Base-by-base conservation (phyloP, 2,329 filamentous ascomycete species). In the Arthrobotrys conoides region DNA sequence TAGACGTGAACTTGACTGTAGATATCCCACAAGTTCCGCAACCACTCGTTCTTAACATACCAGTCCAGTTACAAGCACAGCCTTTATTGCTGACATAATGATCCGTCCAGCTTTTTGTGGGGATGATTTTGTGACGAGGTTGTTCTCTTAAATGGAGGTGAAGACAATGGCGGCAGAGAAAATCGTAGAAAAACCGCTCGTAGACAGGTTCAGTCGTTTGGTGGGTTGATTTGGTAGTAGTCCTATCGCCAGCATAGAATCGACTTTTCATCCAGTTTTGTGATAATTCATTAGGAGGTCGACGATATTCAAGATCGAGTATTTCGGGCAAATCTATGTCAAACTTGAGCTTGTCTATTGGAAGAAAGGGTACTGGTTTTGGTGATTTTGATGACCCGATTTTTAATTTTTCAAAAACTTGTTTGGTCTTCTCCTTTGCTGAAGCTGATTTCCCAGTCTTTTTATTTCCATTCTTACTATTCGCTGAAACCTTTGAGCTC, bases 241-340 rank as follows among this genome's bases (percentile, higher is more conserved):
- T 14, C 30, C 53, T 22, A n/a, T 38, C 33, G 0, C 67, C 67
- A n/a, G 48, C 67, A 14, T 63, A 41, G 44, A 71, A 63, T 18
- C 67, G 59, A 24, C 41, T 38, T 12, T 36, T n/a, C 55, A 63
- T 71, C 55, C 55, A 70, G 16, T 49, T 38, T n/a, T 24, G 44
- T 10, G 53, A 38, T 3, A 59, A 5, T 38, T 59, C 30, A 38
- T 55, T 14, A 3, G 2, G 2, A 4, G n/a, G 0, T 5, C 18
- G 57, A 10, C 16, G 36, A n/a, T n/a, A n/a, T n/a, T n/a, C n/a
- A 27, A 12, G 27, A 5, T n/a, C 3, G 4, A 61, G 10, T 61
- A 9, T 36, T 8, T 61, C 36, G 12, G 2, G n/a, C 1, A 22
- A 9, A 1, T 20, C 53, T 38, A 36, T 9, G 16, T 59, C 53